phyloP scores from a whole-genome alignment of 306 rosid species.

The Begonia masoniana region DNA sequence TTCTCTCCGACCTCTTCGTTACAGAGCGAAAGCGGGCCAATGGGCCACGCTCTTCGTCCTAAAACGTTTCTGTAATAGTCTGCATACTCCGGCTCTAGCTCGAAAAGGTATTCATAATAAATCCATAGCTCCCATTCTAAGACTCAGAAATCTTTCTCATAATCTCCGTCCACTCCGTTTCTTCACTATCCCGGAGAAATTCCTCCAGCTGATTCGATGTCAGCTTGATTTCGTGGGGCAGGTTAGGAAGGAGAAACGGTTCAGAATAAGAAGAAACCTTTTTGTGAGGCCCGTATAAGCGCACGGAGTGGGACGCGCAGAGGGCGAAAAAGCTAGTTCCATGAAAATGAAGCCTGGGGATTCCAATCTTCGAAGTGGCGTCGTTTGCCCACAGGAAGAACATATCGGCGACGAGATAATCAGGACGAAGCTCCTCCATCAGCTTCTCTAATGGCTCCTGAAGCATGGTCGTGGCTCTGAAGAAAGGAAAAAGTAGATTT shows the following conservation, averaged over 20 bases:
- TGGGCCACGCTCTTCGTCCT: conserved; percentile 19
- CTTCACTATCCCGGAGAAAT: background rate
- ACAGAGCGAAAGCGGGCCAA: conserved; percentile 22
- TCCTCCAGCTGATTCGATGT: conserved; percentile 23
- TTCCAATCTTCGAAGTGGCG: conserved; percentile 26
- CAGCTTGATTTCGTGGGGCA: conserved; percentile 29
- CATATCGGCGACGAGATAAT: conserved; percentile 33
- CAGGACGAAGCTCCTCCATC: conserved; percentile 20
- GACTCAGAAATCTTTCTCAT: background rate
- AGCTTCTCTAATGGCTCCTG: conserved; percentile 24
- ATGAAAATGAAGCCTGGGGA: conserved; percentile 46
- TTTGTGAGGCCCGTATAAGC: conserved; percentile 27
- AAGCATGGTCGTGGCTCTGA: conserved; percentile 20
- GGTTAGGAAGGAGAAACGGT: conserved; percentile 28
- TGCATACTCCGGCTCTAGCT: conserved; percentile 21
- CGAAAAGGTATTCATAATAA: conserved; percentile 21
- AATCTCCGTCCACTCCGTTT: background rate
- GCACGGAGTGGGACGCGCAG: conserved; percentile 14
- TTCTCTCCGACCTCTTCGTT: conserved; percentile 9
- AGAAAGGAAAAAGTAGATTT: background rate
- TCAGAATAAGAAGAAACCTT: conserved; percentile 24
- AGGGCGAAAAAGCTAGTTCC: conserved; percentile 34
- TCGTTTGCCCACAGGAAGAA: conserved; percentile 37
- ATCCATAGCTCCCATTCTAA: conserved; percentile 8
- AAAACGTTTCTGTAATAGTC: conserved; percentile 17